Base-by-base conservation (phyloP, 2,329 filamentous ascomycete species). In the Stachybotrys elegans region DNA sequence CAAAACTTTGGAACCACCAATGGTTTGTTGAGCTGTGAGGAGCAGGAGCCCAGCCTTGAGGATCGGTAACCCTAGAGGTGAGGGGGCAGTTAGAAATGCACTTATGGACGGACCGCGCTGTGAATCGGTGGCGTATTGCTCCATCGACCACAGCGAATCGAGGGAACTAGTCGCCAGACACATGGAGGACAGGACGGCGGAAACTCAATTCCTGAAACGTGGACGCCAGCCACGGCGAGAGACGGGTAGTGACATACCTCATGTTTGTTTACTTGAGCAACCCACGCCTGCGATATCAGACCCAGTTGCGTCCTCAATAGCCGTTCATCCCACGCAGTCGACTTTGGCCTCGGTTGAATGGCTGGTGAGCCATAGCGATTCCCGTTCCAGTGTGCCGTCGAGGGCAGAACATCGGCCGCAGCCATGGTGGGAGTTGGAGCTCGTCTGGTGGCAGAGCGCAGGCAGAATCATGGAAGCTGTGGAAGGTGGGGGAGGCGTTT, bases 381-480 rank as follows among this genome's bases (percentile, higher is more conserved):
- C 67, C 55, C 64, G 64, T 57, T 63, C 66, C 62, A 69, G 62
- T 57, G 61, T 59, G 60, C 66, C 62, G 59, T 66, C 53, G 63
- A 65, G 50, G 61, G 59, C 62, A 70, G 58, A 65, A 76, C 66
- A 54, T 68, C 66, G 66, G 68, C 69, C 61, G 73, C 64, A 63
- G 76, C 75, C 76, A 80, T 80, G 61, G 57, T 75, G 71, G 62
- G 62, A 68, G 63, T 67, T 63, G 56, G 62, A 67, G 61, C 67
- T 72, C 62, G 62, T 70, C 54, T 59, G 57, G 56, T 67, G 57
- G 61, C 61, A 57, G 54, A 53, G 53, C 52, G 62, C 57, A 63
- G 62, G 67, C 63, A 68, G 61, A 75, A 69, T 69, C 76, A 79
- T 79, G 73, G 71, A 71, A 68, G 68, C 71, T 69, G 55, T 48